Percentiles rank a stretch among this genome's conserved stretches.
Conservation (phyloP, 2,329 filamentous ascomycete genomes). For the Chalaropsis ovoidea region DNA sequence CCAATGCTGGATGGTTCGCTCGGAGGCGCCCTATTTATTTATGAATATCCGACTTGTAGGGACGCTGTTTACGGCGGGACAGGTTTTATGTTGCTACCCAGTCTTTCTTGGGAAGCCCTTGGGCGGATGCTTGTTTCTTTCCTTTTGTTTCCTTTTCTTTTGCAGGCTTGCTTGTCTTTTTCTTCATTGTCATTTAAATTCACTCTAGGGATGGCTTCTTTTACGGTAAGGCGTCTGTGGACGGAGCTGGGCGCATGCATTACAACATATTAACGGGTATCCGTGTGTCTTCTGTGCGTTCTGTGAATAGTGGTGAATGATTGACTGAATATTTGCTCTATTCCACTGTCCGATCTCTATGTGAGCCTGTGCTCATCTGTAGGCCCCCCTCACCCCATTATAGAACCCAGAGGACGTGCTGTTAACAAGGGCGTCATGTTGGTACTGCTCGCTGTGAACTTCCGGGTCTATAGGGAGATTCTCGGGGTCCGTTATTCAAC, state of each 20-base stretch:
- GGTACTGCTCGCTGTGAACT: no score
- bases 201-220: not conserved
- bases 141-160: not conserved
- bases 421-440: no score
- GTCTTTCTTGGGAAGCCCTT: not conserved
- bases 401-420: no score
- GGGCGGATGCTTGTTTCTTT: not conserved
- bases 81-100: not conserved
- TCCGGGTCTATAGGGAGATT: no score
- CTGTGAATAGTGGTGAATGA: not conserved
- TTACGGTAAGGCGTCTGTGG: not conserved
- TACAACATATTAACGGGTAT: not conserved
- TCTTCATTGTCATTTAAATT: not conserved
- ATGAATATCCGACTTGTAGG: not conserved
- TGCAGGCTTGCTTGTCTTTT: not conserved
- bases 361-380: no score
- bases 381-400: no score
- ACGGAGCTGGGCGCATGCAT: slow-evolving; percentile 6
- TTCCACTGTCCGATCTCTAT: no score
- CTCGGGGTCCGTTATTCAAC: no score
- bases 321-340: no score
- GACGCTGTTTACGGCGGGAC: not conserved
- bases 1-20: not conserved
- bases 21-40: not conserved
- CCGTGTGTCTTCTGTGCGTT: not conserved